Evolutionary conservation across 345 rosid species (phyloP).

Genomic region (Corchorus olitorius): DNA sequence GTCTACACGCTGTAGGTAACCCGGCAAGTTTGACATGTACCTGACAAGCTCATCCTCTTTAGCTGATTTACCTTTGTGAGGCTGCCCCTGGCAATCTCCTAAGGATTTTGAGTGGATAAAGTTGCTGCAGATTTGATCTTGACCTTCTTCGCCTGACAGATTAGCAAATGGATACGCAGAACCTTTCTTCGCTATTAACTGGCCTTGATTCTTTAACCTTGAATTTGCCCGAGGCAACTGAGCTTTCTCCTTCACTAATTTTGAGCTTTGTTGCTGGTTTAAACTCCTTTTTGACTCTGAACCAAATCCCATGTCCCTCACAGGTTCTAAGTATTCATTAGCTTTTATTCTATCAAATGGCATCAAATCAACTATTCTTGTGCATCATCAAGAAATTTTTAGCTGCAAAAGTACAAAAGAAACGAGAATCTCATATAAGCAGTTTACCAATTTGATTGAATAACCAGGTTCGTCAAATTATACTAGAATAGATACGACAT

Average conservation of each 20-base stretch:
- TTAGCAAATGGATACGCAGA: slow-evolving; percentile 14
- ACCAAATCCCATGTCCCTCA: slow-evolving; percentile 38
- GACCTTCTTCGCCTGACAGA: slow-evolving; percentile 26
- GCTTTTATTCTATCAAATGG: slow-evolving; percentile 32
- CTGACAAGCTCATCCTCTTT: slow-evolving; percentile 70
- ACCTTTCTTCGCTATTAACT: slow-evolving; percentile 33
- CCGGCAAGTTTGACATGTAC: slow-evolving; percentile 79
- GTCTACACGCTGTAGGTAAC: slow-evolving; percentile 64
- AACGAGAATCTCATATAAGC: neutral
- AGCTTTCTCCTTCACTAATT: slow-evolving; percentile 41
- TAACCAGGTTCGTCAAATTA: neutral
- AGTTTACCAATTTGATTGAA: slow-evolving; percentile 9
- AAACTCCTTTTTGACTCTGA: slow-evolving; percentile 39
- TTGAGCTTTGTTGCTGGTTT: slow-evolving; percentile 35
- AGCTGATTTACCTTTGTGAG: slow-evolving; percentile 33
- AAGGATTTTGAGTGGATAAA: slow-evolving; percentile 32
- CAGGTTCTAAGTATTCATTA: slow-evolving; percentile 13
- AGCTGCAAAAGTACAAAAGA: slow-evolving; percentile 18
- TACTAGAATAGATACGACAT: neutral
- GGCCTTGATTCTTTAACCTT: slow-evolving; percentile 36
- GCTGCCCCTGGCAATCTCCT: slow-evolving; percentile 28
- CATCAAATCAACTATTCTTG: slow-evolving; percentile 18
- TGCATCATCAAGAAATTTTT: slow-evolving; percentile 14
- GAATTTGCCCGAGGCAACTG: slow-evolving; percentile 26
- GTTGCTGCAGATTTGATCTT: slow-evolving; percentile 25